Percentiles rank a stretch among this genome's conserved stretches.
Conservation (phyloP, 139 green algal genomes). For the Chlorella sorokiniana region DNA sequence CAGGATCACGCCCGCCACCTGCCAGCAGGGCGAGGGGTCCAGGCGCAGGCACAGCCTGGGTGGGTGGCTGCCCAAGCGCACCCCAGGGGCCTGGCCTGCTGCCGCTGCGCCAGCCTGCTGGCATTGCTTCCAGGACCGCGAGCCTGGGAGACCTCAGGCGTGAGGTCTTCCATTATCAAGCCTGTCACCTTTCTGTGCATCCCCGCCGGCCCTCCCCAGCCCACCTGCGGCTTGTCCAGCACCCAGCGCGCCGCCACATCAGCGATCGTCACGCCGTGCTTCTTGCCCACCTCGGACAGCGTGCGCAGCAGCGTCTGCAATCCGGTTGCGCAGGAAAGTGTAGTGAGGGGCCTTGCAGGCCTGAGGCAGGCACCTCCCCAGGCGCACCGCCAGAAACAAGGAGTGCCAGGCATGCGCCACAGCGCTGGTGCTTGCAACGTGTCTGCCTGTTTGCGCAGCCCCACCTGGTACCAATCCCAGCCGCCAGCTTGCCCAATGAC, state of each 20-base stretch:
- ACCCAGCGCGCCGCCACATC: slow-evolving; percentile 85
- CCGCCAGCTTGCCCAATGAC: slow-evolving; percentile 73
- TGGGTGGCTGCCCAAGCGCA: neutral
- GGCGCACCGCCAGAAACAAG: neutral
- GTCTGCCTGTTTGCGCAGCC: neutral
- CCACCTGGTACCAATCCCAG: slow-evolving; percentile 78
- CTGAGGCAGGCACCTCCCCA: neutral
- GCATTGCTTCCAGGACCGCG: no score
- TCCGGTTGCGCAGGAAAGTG: neutral
- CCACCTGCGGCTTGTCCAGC: slow-evolving; percentile 64
- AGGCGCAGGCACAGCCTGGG: neutral
- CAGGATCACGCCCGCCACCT: slow-evolving; percentile 66
- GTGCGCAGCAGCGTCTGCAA: slow-evolving; percentile 39
- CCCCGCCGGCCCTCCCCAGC: neutral
- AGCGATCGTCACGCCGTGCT: slow-evolving; percentile 70
- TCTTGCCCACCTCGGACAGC: slow-evolving; percentile 49
- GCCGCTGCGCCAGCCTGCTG: no score
- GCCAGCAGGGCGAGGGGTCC: neutral
- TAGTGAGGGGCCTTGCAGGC: neutral
- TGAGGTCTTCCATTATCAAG: neutral
- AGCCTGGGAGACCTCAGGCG: neutral
- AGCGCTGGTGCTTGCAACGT: neutral
- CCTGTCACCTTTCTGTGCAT: no score
- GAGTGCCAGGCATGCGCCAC: neutral
- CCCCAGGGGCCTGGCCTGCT: neutral